Evolutionary conservation across 2,329 filamentous ascomycete genomes (phyloP).

Genomic region (Fusarium gaditjirri): DNA sequence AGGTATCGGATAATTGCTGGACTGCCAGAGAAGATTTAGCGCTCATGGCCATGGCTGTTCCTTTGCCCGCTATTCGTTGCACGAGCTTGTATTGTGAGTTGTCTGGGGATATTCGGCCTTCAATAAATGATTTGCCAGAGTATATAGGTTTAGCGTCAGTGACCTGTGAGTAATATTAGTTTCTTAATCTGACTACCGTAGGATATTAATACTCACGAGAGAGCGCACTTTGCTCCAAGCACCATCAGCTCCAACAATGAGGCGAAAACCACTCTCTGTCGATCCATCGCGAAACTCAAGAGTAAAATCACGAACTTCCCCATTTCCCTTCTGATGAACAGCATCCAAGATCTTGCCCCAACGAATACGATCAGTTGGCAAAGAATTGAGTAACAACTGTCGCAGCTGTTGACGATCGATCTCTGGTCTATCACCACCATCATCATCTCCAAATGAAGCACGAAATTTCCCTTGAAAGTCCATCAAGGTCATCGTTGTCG

Average conservation of each 20-base stretch:
- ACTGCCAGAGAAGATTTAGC: not conserved
- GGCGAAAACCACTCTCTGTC: not conserved
- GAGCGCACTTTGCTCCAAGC: constrained; percentile 4
- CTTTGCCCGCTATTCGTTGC: not conserved
- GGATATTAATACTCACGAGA: not conserved
- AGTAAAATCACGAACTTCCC: not conserved
- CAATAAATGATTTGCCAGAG: not conserved
- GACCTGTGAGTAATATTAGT: not conserved
- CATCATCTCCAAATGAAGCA: not conserved
- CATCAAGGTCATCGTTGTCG: constrained; percentile 1
- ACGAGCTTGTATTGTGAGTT: not conserved
- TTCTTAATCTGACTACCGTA: fast-evolving
- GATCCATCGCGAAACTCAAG: constrained; percentile 4
- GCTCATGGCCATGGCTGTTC: constrained; percentile 1
- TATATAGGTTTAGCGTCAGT: not conserved
- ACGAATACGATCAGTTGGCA: not conserved
- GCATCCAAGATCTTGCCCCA: not conserved
- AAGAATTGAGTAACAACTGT: not conserved
- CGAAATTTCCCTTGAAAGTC: not conserved
- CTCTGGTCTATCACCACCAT: not conserved
- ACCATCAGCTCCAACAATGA: constrained; percentile 4
- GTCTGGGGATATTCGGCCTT: not conserved
- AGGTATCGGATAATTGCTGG: not conserved
- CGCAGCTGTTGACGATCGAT: constrained; percentile 1
- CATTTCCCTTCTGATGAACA: fast-evolving